Conservation (phyloP, 345 rosid species). For the Theobroma cacao region DNA sequence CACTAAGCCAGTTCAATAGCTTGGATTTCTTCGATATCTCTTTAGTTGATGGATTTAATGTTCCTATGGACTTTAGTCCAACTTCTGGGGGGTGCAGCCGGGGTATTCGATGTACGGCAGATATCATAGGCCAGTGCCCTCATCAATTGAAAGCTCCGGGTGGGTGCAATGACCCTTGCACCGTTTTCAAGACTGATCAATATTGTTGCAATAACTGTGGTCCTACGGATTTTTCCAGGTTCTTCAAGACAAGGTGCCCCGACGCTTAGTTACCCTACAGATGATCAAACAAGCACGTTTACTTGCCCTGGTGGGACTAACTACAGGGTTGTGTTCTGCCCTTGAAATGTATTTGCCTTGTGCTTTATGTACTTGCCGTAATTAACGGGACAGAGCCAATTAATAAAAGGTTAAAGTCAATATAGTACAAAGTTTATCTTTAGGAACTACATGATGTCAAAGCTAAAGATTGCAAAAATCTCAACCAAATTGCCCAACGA, state of each 20-base stretch:
- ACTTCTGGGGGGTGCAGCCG: background rate
- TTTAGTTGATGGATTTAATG: background rate
- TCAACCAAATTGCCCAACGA: too few species aligned
- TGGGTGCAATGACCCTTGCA: background rate
- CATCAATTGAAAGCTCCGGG: background rate
- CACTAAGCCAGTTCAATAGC: background rate
- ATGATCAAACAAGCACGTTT: conserved; percentile 33
- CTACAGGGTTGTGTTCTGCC: conserved; percentile 35
- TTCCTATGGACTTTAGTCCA: background rate
- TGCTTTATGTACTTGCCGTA: too few species aligned
- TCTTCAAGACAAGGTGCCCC: conserved; percentile 48
- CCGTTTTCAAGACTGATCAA: background rate
- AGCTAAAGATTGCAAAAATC: too few species aligned
- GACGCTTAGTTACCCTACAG: conserved; percentile 55
- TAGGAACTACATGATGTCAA: background rate
- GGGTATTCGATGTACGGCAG: background rate
- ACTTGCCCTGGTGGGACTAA: conserved; percentile 36
- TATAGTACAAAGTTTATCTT: background rate
- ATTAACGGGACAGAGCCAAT: background rate
- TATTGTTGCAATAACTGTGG: conserved; percentile 19
- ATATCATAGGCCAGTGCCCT: background rate
- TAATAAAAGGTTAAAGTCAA: too few species aligned
- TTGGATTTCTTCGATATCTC: background rate
- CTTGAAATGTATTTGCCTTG: conserved; percentile 13
- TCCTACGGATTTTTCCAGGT: conserved; percentile 40